These are phyloP conservation scores for Chloromonas sp. DNA, from an alignment of 163 green algal species.

Conservation along the genomic window DNA sequence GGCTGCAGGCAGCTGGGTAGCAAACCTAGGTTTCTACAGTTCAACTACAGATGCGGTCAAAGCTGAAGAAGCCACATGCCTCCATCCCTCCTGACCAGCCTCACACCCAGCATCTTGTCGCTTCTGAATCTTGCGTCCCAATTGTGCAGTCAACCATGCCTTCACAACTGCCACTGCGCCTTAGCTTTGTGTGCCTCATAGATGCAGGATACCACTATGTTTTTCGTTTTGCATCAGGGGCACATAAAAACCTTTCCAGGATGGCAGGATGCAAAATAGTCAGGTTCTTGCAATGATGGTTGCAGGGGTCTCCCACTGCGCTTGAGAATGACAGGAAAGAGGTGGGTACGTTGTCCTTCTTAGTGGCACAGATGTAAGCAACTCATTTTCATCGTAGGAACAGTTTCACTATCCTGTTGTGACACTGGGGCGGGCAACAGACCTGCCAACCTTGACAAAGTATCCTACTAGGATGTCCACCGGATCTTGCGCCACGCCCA, in stretches of 20 bases:
- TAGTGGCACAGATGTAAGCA: no score
- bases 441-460: no score
- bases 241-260: no score
- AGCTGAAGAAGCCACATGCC: background rate
- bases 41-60: background rate
- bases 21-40: background rate
- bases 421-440: no score
- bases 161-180: background rate
- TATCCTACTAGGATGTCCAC: no score
- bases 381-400: no score
- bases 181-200: background rate
- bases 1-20: background rate
- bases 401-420: no score
- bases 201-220: no score
- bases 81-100: background rate
- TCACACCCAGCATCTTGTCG: background rate
- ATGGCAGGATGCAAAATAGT: no score
- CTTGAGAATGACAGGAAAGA: background rate
- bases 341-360: background rate
- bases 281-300: background rate
- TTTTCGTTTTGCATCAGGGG: no score
- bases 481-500: no score
- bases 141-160: background rate
- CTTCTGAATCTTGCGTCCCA: background rate
- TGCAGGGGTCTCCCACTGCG: background rate